Percentiles rank a stretch among this genome's conserved stretches.
phyloP scores from a whole-genome alignment of 768 basidiomycete genomes.

The Rickenella mellea region DNA sequence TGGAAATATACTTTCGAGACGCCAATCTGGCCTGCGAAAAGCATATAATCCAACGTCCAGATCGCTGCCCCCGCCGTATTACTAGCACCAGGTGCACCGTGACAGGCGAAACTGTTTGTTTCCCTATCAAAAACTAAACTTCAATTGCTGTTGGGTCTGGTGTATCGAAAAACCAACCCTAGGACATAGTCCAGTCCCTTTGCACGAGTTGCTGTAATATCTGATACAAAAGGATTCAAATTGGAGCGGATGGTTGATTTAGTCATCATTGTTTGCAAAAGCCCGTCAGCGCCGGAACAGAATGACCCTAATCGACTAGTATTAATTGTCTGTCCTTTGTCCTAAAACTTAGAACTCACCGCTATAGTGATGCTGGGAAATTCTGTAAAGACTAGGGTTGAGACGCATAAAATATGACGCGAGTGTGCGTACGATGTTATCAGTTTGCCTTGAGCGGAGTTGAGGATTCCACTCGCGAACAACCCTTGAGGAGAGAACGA shows the following conservation, averaged over 20 bases:
- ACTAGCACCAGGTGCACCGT: slow-evolving; percentile 47
- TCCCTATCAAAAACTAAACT: slow-evolving; percentile 24
- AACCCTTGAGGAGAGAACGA: slow-evolving; percentile 54
- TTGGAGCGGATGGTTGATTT: slow-evolving; percentile 51
- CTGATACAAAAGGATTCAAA: slow-evolving; percentile 38
- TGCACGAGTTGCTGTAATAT: slow-evolving; percentile 39
- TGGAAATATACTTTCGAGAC: slow-evolving; percentile 53
- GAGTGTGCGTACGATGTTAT: slow-evolving; percentile 41
- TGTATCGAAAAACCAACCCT: slow-evolving; percentile 13
- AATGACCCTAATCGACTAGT: slow-evolving; percentile 41
- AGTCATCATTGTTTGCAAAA: slow-evolving; percentile 58
- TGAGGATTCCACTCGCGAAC: slow-evolving; percentile 41
- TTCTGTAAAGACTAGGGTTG: slow-evolving; percentile 20
- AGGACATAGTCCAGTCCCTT: slow-evolving; percentile 48
- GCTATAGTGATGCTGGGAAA: slow-evolving; percentile 45
- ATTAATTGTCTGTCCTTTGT: not conserved
- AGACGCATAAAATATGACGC: not conserved
- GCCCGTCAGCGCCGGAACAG: slow-evolving; percentile 41
- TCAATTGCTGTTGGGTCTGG: not conserved
- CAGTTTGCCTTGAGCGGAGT: slow-evolving; percentile 34
- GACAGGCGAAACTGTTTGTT: slow-evolving; percentile 43
- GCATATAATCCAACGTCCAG: slow-evolving; percentile 57
- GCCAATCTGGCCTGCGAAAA: slow-evolving; percentile 49
- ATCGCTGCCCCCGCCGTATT: slow-evolving; percentile 61
- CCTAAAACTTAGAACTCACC: slow-evolving; percentile 10